Evolutionary conservation across 768 basidiomycete genomes (phyloP).

Genomic region (Psilocybe sp.): DNA sequence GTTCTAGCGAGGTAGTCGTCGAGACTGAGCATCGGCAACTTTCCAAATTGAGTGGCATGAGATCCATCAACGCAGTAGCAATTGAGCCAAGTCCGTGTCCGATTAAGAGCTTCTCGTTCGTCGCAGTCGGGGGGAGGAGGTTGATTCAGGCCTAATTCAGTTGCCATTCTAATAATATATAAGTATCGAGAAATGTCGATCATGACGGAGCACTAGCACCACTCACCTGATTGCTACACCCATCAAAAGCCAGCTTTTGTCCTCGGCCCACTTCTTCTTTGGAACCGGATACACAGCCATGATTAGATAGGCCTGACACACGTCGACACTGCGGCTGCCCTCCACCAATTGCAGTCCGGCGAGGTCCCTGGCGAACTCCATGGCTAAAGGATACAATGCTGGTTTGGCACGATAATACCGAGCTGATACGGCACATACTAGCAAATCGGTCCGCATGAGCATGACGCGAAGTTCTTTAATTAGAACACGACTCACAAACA

Average conservation of each 20-base stretch:
- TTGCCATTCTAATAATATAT: constrained; percentile 52
- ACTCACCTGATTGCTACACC: constrained; percentile 65
- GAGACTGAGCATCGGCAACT: constrained; percentile 60
- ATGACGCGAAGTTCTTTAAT: background rate
- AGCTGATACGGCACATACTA: constrained; percentile 71
- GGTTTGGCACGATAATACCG: constrained; percentile 58
- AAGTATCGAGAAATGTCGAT: background rate
- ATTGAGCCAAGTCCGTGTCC: constrained; percentile 72
- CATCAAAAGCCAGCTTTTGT: constrained; percentile 69
- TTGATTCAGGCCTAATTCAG: constrained; percentile 67
- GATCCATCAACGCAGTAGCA: constrained; percentile 77
- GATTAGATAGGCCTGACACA: constrained; percentile 74
- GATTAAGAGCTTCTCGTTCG: constrained; percentile 65
- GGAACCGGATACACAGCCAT: constrained; percentile 63
- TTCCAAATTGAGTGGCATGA: constrained; percentile 73
- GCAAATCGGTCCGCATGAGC: background rate
- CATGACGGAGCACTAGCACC: background rate
- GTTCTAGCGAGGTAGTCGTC: constrained; percentile 60
- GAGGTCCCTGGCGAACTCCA: constrained; percentile 60
- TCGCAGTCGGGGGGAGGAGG: constrained; percentile 45
- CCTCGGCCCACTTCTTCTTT: constrained; percentile 65
- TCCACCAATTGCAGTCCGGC: constrained; percentile 60
- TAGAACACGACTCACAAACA: constrained; percentile 41
- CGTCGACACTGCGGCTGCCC: constrained; percentile 67
- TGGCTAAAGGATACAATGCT: constrained; percentile 52